phyloP scores from a whole-genome alignment of 2,329 filamentous ascomycete species.

The Calonectria pseudoturangicola region DNA sequence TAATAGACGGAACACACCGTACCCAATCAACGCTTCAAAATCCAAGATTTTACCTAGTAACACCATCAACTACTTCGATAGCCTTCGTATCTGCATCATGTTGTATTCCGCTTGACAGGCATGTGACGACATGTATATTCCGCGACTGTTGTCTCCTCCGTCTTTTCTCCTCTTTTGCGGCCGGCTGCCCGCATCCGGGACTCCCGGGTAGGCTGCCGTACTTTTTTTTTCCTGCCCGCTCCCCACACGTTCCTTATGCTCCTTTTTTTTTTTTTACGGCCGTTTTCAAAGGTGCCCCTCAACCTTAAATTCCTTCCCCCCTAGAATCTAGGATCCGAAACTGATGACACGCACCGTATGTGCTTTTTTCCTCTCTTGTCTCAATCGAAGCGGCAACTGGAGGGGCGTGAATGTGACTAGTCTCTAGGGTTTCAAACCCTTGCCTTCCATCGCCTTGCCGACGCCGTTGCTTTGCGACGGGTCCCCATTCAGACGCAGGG shows the following conservation, averaged over 20 bases:
- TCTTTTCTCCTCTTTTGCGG: background rate
- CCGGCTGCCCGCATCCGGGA: slow-evolving; percentile 15
- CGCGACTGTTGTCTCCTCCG: slow-evolving; percentile 14
- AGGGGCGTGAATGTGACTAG: slow-evolving; percentile 15
- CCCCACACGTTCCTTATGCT: slow-evolving; percentile 22
- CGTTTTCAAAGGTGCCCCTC: slow-evolving; percentile 3
- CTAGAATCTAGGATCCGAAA: slow-evolving; percentile 4
- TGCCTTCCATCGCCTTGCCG: slow-evolving; percentile 2
- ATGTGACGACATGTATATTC: background rate
- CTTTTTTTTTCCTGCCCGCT: background rate
- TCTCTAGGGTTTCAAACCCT: slow-evolving; percentile 27
- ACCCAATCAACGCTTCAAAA: background rate
- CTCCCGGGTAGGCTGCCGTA: slow-evolving; percentile 11
- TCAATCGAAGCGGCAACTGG: slow-evolving; percentile 17
- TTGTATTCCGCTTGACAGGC: background rate
- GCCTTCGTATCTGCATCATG: background rate
- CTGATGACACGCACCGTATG: slow-evolving; percentile 7
- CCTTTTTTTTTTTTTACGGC: slow-evolving; percentile 15
- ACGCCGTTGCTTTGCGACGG: slow-evolving; percentile 15
- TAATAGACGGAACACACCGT: background rate
- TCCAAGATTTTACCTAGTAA: background rate
- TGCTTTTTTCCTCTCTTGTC: slow-evolving; percentile 25
- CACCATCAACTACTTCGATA: background rate
- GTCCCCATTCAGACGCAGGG: slow-evolving; percentile 4
- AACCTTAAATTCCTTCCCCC: background rate